phyloP scores from a whole-genome alignment of 192 early-diverging fungal species.

The Fimicolochytrium jonesii region DNA sequence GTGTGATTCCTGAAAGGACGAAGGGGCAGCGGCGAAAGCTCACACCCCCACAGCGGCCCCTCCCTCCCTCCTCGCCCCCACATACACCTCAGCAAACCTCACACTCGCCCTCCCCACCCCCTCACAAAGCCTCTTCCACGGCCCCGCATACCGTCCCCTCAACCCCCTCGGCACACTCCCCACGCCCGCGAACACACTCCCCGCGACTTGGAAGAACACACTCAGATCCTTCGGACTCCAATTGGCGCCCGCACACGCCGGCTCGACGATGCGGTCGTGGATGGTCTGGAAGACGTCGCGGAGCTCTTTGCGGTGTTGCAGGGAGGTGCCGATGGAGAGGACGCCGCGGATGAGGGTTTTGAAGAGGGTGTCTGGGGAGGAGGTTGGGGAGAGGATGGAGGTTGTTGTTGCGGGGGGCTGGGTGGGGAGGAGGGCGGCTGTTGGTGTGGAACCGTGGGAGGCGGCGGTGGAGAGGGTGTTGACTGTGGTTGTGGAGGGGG shows the following conservation, averaged over 20 bases:
- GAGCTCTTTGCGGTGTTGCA: conserved; percentile 35
- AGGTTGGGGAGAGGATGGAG: not conserved
- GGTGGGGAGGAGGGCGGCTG: not conserved
- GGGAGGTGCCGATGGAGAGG: conserved; percentile 30
- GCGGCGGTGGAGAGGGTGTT: too few species aligned
- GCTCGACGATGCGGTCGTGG: conserved; percentile 44
- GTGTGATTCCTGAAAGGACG: too few species aligned
- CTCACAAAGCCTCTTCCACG: conserved; percentile 3
- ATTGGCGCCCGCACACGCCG: not conserved
- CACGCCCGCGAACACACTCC: conserved; percentile 1
- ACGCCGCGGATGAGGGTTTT: conserved; percentile 39
- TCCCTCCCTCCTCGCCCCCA: too few species aligned
- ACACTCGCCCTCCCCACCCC: not conserved
- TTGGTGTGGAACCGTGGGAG: too few species aligned
- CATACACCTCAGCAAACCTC: not conserved
- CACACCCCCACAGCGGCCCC: too few species aligned
- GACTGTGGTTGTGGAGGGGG: too few species aligned
- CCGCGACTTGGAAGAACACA: conserved; percentile 4
- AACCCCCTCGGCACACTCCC: not conserved
- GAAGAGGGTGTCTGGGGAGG: conserved; percentile 16
- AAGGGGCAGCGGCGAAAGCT: too few species aligned
- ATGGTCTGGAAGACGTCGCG: conserved; percentile 41
- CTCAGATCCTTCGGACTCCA: conserved; percentile 12
- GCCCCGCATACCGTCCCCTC: conserved; percentile 8
- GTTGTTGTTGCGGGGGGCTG: not conserved